Base-by-base conservation (phyloP, 83 land plant species). In the Picea abies region DNA sequence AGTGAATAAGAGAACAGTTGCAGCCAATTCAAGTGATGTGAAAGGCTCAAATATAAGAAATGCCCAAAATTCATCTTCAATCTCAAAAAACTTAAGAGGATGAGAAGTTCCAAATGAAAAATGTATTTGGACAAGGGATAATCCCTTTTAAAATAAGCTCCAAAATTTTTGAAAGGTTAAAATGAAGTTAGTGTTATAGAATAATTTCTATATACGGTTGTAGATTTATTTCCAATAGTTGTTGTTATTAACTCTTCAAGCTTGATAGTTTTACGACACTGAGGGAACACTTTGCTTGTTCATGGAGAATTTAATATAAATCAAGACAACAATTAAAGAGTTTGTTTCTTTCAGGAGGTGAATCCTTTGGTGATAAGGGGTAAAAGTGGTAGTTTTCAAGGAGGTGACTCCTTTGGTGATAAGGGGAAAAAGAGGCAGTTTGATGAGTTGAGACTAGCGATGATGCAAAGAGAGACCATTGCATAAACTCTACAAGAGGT, bases 291-390 rank as follows among this genome's bases (percentile, higher is more conserved):
- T 76, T 91, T 90, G 71, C 91, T 96, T 76, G 89, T 96, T 79
- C 97, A 90, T 81, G 97, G 99, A 72, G 94, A 96, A 73, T 90
- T 94, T 62, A 94, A 96, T 66, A 62, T 96, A 78, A 88, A 60
- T 82, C 90, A 22, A 96, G 96, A 80, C 92, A 92, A 32, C 86
- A 94, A 41, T 64, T 92, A 81, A 73, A 25, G 52, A 89, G 96
- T 84, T 35, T 60, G 67, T 82, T 91, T 41, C 89, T 90, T 11
- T 76, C 83, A 11, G 69, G 85, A 81, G 72, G 44, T 73, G 85
- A 83, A 60, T 15, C 82, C 14, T 16, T 75, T 19, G 71, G 78
- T 68, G 84, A 44, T 15, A 85, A 71, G 75, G 69, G 12, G 14
- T 19, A 22, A 70, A 68, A 17, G 5, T 26, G n/a, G n/a, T 23